A percentile compares a stretch with the other conserved stretches of the same genome.
Conservation (phyloP, 2,329 filamentous ascomycete species). For the Ophiobolus disseminans region DNA sequence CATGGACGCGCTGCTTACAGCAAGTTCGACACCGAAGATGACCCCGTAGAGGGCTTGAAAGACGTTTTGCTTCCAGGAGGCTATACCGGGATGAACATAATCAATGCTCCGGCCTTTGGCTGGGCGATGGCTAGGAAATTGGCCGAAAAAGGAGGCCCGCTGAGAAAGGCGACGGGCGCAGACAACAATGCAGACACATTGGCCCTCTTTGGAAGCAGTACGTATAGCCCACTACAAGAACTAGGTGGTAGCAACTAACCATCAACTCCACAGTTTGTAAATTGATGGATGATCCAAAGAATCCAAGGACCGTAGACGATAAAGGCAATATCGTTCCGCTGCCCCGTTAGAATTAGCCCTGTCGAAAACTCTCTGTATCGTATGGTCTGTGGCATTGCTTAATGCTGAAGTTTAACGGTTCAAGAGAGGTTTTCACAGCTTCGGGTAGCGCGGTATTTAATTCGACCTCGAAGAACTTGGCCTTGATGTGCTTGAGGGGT, state of each 20-base stretch:
- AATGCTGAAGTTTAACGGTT: constrained; percentile 5
- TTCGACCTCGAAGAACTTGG: constrained; percentile 7
- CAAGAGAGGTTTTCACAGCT: constrained; percentile 4
- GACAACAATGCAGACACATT: constrained; percentile 19
- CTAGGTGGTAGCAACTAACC: neutral
- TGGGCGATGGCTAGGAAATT: constrained; percentile 8
- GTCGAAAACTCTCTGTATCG: neutral
- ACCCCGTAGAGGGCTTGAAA: neutral
- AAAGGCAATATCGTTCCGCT: constrained; percentile 5
- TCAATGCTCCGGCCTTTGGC: constrained; percentile 7
- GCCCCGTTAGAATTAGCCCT: neutral
- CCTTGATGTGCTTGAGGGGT: neutral
- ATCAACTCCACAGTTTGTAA: constrained; percentile 3
- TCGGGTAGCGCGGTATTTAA: constrained; percentile 11
- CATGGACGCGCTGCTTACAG: constrained; percentile 10
- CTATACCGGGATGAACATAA: neutral
- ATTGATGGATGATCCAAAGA: constrained; percentile 4
- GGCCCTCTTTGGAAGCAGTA: constrained; percentile 16
- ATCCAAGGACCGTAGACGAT: constrained; percentile 3
- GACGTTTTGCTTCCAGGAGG: neutral
- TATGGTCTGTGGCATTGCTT: constrained; percentile 5
- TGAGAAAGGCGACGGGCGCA: neutral
- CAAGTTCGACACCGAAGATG: too few species aligned
- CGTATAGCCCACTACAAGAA: neutral
- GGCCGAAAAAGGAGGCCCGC: neutral